These are phyloP conservation scores for Thelonectria rubi DNA, from an alignment of 2,329 filamentous ascomycete genomes.

Conservation along the genomic window DNA sequence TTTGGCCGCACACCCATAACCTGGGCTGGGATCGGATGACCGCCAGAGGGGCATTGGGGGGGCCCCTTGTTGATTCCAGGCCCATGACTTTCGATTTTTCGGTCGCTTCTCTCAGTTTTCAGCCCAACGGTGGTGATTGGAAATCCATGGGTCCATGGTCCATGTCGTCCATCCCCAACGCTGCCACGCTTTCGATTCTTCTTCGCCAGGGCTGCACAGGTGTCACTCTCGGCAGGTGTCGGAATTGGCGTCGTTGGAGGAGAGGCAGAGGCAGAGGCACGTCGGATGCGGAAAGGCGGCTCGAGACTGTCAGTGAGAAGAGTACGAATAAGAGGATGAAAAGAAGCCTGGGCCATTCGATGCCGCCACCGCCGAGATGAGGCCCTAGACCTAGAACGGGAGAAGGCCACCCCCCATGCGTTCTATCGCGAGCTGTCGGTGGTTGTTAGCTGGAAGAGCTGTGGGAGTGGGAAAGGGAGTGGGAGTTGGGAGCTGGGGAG, in stretches of 20 bases:
- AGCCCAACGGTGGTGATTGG: not conserved
- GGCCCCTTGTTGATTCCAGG: slow-evolving; percentile 5
- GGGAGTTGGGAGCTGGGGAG: not conserved
- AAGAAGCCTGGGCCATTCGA: slow-evolving; percentile 14
- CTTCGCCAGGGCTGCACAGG: not conserved
- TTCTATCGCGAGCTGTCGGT: not conserved
- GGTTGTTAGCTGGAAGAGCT: not conserved
- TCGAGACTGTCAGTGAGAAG: not conserved
- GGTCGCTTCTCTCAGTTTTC: not conserved
- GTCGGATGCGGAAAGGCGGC: slow-evolving; percentile 2
- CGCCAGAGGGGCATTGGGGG: not conserved
- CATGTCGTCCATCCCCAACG: not conserved
- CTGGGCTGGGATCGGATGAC: slow-evolving; percentile 23
- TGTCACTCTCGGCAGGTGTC: not conserved
- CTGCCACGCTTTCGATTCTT: slow-evolving; percentile 3
- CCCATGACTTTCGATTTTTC: not conserved
- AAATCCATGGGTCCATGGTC: slow-evolving; percentile 9
- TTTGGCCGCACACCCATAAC: slow-evolving; percentile 24
- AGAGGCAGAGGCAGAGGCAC: not conserved
- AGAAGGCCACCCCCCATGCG: not conserved
- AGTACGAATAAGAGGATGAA: not conserved
- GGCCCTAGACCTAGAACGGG: slow-evolving; percentile 15
- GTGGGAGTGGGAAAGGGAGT: not conserved
- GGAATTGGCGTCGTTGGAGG: no score
- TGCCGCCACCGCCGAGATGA: slow-evolving; percentile 17